Evolutionary conservation across 345 rosid species (phyloP), one percentile per base, ranked within the genome.

Genomic region (Geranium brycei): DNA sequence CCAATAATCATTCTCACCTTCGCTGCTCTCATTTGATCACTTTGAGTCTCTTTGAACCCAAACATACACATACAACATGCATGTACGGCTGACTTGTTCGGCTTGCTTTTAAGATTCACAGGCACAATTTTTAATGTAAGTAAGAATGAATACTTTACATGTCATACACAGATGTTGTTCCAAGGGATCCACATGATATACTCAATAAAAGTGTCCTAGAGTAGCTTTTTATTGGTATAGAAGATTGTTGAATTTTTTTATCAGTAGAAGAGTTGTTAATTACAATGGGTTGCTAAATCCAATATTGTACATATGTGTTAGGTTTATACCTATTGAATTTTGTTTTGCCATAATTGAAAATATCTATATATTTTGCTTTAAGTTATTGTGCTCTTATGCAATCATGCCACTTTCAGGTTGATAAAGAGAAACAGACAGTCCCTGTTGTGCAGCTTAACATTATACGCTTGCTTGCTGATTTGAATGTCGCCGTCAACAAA

Each of bases 381-480:
- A 59, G 19, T 61, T 65, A 32, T 64, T 14, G 35, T 3, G 47
- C 62, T 19, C 53, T 67, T 57, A 66, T 57, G 7, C 58, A 30
- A 30, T 57, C 51, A n/a, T 75, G 70, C 66, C 68, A 66, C 41
- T 68, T 77, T 79, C 85, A 95, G 99, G 92, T 65, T 79, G 95
- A 87, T 69, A 85, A 77, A 77, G 92, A 88, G 71, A 88, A 88
- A 67, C 92, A 82, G 71, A 76, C 70, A 19, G 87, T 83, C 71
- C 89, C 91, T 66, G 82, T 87, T 58, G 74, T 87, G 63, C 97
- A 91, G 81, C 96, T 95, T 64, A 95, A 88, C 77, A 71, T 88
- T 61, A 95, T 95, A 71, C 82, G 88, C 59, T 75, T 95, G 78
- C 86, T 95, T 41, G 96, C 99, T 81, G 97, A 95, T 82, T 66